phyloP scores from a whole-genome alignment of 192 early-diverging fungal genomes.

The Podila minutissima region DNA sequence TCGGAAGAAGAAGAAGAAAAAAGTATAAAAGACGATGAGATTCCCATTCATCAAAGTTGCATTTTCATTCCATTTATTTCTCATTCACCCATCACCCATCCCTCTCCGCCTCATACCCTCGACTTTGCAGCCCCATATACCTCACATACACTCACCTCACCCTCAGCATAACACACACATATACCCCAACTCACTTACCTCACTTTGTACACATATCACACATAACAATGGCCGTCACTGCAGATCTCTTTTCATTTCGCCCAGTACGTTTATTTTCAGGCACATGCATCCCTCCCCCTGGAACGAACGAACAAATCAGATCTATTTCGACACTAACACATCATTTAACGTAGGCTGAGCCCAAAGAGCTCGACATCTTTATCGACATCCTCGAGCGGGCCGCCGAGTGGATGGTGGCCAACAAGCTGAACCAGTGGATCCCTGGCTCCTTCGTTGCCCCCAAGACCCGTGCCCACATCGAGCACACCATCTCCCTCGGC shows the following conservation, averaged over 20 bases:
- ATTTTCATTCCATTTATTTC: background rate
- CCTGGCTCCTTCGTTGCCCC: conserved; percentile 42
- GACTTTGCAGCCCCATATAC: background rate
- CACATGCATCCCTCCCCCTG: background rate
- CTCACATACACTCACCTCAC: background rate
- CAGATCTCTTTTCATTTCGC: conserved; percentile 30
- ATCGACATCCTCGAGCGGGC: conserved; percentile 49
- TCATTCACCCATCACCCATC: background rate
- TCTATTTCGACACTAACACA: background rate
- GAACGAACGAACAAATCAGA: background rate
- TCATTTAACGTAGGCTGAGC: conserved; percentile 11
- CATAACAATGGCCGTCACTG: conserved; percentile 24
- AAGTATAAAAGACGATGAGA: conserved; percentile 15
- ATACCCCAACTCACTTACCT: background rate
- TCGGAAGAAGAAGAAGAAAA: background rate
- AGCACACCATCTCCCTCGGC: conserved; percentile 39
- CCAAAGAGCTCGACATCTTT: conserved; percentile 40
- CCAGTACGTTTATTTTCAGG: conserved; percentile 9
- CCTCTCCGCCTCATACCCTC: background rate
- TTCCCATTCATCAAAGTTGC: background rate
- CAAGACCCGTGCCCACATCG: conserved; percentile 45
- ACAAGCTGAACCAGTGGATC: conserved; percentile 47
- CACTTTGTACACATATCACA: background rate
- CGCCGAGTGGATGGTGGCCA: conserved; percentile 44
- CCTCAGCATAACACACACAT: background rate